Percentiles rank a stretch among this genome's conserved stretches.
These are phyloP conservation scores for Candida sanyiensis DNA, from an alignment of 805 yeast species.

Conservation along the genomic window DNA sequence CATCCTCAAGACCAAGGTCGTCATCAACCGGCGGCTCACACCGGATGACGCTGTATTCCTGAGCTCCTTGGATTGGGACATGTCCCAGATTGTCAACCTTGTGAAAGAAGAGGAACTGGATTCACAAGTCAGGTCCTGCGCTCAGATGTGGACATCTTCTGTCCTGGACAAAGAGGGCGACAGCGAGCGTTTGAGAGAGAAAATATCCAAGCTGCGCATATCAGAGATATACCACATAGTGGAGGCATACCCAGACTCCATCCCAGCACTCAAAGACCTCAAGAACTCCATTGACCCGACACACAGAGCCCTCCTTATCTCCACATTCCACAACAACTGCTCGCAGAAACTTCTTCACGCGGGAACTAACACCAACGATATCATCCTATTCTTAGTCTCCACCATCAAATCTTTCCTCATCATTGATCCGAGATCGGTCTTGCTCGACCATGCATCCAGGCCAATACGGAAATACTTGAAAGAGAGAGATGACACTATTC, in stretches of 20 bases:
- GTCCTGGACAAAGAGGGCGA: slow-evolving; percentile 11
- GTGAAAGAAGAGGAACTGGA: slow-evolving; percentile 10
- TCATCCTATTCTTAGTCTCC: slow-evolving; percentile 61
- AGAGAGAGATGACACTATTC: slow-evolving; percentile 68
- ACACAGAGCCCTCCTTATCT: slow-evolving; percentile 49
- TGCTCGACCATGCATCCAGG: slow-evolving; percentile 69
- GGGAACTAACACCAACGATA: slow-evolving; percentile 72
- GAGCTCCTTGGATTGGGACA: slow-evolving; percentile 19
- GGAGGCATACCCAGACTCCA: slow-evolving; percentile 44
- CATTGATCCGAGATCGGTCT: slow-evolving; percentile 83
- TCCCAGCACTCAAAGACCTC: slow-evolving; percentile 52
- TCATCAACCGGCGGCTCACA: neutral
- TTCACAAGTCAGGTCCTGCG: slow-evolving; percentile 6
- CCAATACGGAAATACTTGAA: slow-evolving; percentile 70
- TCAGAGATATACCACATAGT: slow-evolving; percentile 57
- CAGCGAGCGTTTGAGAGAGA: slow-evolving; percentile 7
- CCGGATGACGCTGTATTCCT: slow-evolving; percentile 15
- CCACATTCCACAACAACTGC: slow-evolving; percentile 42
- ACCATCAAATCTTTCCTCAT: slow-evolving; percentile 66
- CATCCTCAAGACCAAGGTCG: slow-evolving; percentile 12
- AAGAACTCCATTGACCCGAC: slow-evolving; percentile 43
- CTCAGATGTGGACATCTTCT: slow-evolving; percentile 18
- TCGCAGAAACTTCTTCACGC: slow-evolving; percentile 56
- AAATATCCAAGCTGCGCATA: slow-evolving; percentile 38
- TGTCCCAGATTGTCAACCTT: slow-evolving; percentile 11